Percentiles rank a stretch among this genome's conserved stretches.
These are phyloP conservation scores for Chiua virens DNA, from an alignment of 768 basidiomycete species.

Conservation along the genomic window DNA sequence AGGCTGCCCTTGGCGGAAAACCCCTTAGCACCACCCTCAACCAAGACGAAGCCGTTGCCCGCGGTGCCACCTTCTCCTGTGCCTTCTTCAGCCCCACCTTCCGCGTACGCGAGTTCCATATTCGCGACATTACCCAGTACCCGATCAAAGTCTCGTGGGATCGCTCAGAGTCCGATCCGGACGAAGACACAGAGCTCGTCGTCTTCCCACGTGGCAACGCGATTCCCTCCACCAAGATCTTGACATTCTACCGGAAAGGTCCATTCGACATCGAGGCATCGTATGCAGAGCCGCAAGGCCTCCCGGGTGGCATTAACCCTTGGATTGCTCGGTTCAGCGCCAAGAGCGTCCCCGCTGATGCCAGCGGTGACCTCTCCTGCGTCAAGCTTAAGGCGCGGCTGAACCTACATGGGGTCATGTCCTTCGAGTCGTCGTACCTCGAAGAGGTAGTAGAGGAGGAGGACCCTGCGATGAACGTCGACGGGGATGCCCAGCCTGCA, in stretches of 20 bases:
- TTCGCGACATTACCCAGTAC: slow-evolving; percentile 84
- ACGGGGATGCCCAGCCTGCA: slow-evolving; percentile 43
- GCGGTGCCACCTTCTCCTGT: slow-evolving; percentile 95
- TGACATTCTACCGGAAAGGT: slow-evolving; percentile 90
- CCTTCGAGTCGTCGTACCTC: slow-evolving; percentile 83
- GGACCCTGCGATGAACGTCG: slow-evolving; percentile 71
- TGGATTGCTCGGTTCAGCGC: slow-evolving; percentile 82
- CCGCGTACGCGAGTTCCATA: slow-evolving; percentile 93
- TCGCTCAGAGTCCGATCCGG: slow-evolving; percentile 65
- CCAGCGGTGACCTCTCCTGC: slow-evolving; percentile 70
- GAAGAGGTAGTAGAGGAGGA: slow-evolving; percentile 84
- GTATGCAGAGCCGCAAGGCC: slow-evolving; percentile 68
- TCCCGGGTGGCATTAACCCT: slow-evolving; percentile 83
- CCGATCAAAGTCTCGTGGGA: slow-evolving; percentile 93
- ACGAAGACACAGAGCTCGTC: slow-evolving; percentile 88
- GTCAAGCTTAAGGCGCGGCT: slow-evolving; percentile 92
- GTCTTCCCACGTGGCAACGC: slow-evolving; percentile 86
- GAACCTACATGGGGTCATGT: slow-evolving; percentile 82
- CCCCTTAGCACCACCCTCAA: slow-evolving; percentile 90
- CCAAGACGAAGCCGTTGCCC: slow-evolving; percentile 96
- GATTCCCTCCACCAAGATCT: slow-evolving; percentile 91
- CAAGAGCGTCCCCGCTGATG: slow-evolving; percentile 71
- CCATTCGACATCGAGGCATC: slow-evolving; percentile 85
- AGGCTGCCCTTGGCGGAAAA: slow-evolving; percentile 79
- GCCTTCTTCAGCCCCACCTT: slow-evolving; percentile 97